phyloP scores from a whole-genome alignment of 2,329 filamentous ascomycete species.

The Amauroascus verrucosus region DNA sequence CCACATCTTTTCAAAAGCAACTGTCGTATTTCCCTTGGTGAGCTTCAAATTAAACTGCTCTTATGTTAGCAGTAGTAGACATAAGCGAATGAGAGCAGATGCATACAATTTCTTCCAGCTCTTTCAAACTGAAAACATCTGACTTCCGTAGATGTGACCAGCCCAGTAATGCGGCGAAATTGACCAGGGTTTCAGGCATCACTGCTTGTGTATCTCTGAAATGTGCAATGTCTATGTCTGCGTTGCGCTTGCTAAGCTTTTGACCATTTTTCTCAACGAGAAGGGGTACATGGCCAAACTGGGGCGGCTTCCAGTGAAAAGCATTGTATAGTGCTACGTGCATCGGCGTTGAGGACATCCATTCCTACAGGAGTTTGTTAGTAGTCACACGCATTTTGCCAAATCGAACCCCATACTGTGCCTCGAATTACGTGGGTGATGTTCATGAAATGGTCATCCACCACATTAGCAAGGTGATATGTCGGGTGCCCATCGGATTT shows the following conservation, averaged over 20 bases:
- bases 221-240: slow-evolving; percentile 49
- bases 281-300: slow-evolving; percentile 72
- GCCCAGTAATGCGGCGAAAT: slow-evolving; percentile 76
- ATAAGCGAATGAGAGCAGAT: background rate
- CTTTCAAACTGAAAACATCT: slow-evolving; percentile 61
- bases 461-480: slow-evolving; percentile 93
- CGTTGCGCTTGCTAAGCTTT: slow-evolving; percentile 81
- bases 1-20: slow-evolving; percentile 68
- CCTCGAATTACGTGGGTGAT: slow-evolving; percentile 94
- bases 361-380: slow-evolving; percentile 51
- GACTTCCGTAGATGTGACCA: slow-evolving; percentile 61
- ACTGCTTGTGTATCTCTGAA: slow-evolving; percentile 49
- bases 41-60: slow-evolving; percentile 70
- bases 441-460: slow-evolving; percentile 90
- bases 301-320: slow-evolving; percentile 61
- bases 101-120: slow-evolving; percentile 59
- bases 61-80: background rate
- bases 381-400: background rate
- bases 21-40: slow-evolving; percentile 79
- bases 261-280: slow-evolving; percentile 58
- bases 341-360: slow-evolving; percentile 87
- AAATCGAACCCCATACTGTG: slow-evolving; percentile 44
- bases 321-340: slow-evolving; percentile 65
- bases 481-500: slow-evolving; percentile 90
- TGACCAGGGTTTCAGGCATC: slow-evolving; percentile 55